Evolutionary conservation across 2,329 filamentous ascomycete genomes (phyloP).

Genomic region (Apiospora kogelbergensis): DNA sequence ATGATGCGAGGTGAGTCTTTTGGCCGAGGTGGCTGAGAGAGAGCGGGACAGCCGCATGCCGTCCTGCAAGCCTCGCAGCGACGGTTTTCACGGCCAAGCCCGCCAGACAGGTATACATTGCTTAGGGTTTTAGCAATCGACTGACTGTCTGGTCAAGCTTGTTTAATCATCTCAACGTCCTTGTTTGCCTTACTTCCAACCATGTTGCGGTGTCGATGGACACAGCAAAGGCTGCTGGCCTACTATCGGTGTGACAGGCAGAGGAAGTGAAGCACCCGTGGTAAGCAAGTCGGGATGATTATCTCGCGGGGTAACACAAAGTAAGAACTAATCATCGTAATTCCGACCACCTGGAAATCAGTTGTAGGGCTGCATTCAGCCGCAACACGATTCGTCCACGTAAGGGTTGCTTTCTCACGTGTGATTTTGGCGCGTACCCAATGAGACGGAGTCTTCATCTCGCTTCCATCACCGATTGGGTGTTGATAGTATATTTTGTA

Average conservation of each 20-base stretch:
- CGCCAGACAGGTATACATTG: background rate
- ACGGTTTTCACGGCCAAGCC: background rate
- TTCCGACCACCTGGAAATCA: background rate
- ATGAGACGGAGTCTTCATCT: background rate
- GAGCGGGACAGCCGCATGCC: background rate
- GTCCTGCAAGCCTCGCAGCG: background rate
- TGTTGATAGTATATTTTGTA: background rate
- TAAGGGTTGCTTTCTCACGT: constrained; percentile 1
- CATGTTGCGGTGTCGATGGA: background rate
- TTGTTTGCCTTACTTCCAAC: background rate
- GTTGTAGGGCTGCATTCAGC: background rate
- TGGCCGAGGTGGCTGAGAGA: background rate
- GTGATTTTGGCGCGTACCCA: background rate
- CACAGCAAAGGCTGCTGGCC: background rate
- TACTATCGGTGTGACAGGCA: background rate
- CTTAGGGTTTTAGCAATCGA: background rate
- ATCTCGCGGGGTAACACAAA: background rate
- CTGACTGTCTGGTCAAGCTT: too few species aligned
- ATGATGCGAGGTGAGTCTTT: background rate
- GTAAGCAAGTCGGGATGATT: background rate
- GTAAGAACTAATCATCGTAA: background rate
- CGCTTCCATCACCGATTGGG: background rate
- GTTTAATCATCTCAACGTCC: too few species aligned
- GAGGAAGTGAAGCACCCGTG: background rate
- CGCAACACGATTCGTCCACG: constrained; percentile 1